A percentile compares a stretch with the other conserved stretches of the same genome.
Conservation (phyloP, 257 asterid species). For the Gentiana straminea region DNA sequence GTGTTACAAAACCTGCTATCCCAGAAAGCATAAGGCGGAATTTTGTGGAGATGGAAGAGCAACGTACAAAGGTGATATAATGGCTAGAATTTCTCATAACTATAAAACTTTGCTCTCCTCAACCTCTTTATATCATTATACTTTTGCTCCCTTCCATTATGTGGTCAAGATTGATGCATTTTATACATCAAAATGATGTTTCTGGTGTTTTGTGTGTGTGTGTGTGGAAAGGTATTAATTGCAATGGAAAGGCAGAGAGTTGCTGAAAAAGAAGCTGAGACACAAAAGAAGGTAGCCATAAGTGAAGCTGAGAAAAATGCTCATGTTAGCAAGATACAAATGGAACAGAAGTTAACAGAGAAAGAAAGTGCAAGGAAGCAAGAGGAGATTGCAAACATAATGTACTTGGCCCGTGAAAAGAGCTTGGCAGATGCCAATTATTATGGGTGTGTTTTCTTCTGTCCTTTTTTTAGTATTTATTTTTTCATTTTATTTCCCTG, state of each 20-base stretch:
- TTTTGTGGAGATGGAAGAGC: slow-evolving; percentile 94
- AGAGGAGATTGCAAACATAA: slow-evolving; percentile 83
- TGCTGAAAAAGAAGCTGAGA: slow-evolving; percentile 97
- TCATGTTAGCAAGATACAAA: slow-evolving; percentile 85
- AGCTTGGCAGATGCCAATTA: slow-evolving; percentile 92
- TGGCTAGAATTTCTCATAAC: too few relatives aligned
- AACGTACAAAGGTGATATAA: slow-evolving; percentile 78
- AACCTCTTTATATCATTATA: too few relatives aligned
- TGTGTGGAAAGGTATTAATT: slow-evolving; percentile 62
- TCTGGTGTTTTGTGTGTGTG: not conserved
- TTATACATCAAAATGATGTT: not conserved
- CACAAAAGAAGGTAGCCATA: slow-evolving; percentile 78
- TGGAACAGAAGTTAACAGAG: slow-evolving; percentile 92
- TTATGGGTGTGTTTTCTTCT: slow-evolving; percentile 46
- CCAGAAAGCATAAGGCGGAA: slow-evolving; percentile 83
- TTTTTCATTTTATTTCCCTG: not conserved
- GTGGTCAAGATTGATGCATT: too few relatives aligned
- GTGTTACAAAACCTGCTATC: slow-evolving; percentile 87
- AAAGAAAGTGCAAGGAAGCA: slow-evolving; percentile 83
- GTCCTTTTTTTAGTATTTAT: slow-evolving; percentile 3
- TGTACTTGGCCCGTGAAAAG: slow-evolving; percentile 88
- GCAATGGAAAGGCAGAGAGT: slow-evolving; percentile 89
- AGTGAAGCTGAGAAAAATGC: slow-evolving; percentile 93
- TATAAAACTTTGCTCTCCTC: not conserved
- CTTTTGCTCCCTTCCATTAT: too few relatives aligned